Evolutionary conservation across 2,329 filamentous ascomycete genomes (phyloP), one percentile per base, ranked within the genome.

Genomic region (Alternaria dauci): DNA sequence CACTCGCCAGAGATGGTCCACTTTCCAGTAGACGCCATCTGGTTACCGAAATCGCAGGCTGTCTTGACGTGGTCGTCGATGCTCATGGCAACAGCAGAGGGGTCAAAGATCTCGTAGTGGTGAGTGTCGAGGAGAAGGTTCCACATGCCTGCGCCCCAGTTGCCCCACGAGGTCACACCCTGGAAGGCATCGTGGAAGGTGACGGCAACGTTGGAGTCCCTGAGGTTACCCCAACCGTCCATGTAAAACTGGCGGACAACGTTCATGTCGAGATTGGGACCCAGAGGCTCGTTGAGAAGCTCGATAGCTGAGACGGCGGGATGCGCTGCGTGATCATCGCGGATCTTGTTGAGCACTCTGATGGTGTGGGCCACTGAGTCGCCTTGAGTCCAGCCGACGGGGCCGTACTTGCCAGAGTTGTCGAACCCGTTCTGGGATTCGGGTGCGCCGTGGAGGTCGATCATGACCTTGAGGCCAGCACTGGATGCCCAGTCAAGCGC

Each of bases 391-490:
- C 81, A 83, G 41, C 65, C 69, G n/a, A 86, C 77, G 6, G 64
- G 44, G 5, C 84, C 84, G 18, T 79, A 78, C 44, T 79, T 81
- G 46, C 88, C 88, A 55, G 85, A 87, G 77, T 90, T 90, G 76
- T 90, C 88, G 71, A 89, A 90, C 4, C 88, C 88, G 62, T 90
- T 90, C 68, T 90, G 88, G 7, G 86, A 88, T 7, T 84, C 83
- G 18, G 87, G 85, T 32, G 87, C 86, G 66, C 88, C 89, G 70
- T 91, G 89, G 23, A 91, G 77, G 72, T 91, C 89, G 67, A 91
- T 83, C 77, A 89, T 84, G 42, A 91, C 86, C 70, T 89, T 89
- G 50, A 91, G 73, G 4, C 86, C 85, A 44, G 84, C 81, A 44
- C 73, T 78, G 59, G 83, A 77, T 11, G 89, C 89, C 86, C 89